A percentile compares a stretch with the other conserved stretches of the same genome.
Conservation (phyloP, 768 basidiomycete species). For the Suillus fuscotomentosus region DNA sequence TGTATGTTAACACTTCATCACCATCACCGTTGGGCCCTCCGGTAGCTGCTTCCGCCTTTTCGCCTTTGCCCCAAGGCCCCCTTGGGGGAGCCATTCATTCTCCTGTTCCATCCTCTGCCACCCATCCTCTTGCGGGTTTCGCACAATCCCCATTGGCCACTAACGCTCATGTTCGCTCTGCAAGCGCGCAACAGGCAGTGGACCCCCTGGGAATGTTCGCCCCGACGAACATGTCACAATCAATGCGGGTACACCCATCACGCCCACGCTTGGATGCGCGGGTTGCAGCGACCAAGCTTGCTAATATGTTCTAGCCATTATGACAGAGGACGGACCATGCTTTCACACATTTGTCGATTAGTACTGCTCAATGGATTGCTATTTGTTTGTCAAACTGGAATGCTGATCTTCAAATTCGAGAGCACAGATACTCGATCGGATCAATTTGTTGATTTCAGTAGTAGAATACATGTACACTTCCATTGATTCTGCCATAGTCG, state of each 20-base stretch:
- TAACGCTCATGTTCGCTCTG: conserved; percentile 5
- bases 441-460: neutral
- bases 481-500: neutral
- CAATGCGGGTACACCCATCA: conserved; percentile 70
- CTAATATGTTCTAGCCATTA: conserved; percentile 71
- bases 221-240: conserved; percentile 67
- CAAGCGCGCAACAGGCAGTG: conserved; percentile 33
- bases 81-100: conserved; percentile 13
- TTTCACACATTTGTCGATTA: neutral
- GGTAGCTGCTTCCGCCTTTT: conserved; percentile 34
- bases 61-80: conserved; percentile 23
- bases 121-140: conserved; percentile 17
- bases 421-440: neutral
- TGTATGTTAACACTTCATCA: conserved; percentile 61
- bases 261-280: conserved; percentile 78
- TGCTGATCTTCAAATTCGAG: neutral
- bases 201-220: conserved; percentile 66
- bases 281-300: conserved; percentile 86
- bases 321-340: neutral
- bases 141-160: conserved; percentile 11
- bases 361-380: conserved; percentile 1
- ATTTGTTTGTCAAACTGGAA: neutral
- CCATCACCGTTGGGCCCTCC: conserved; percentile 34
- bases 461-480: neutral
- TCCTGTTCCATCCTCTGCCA: conserved; percentile 5